These are phyloP conservation scores for Lactifluus pinguis DNA, from an alignment of 768 basidiomycete genomes.

Conservation along the genomic window DNA sequence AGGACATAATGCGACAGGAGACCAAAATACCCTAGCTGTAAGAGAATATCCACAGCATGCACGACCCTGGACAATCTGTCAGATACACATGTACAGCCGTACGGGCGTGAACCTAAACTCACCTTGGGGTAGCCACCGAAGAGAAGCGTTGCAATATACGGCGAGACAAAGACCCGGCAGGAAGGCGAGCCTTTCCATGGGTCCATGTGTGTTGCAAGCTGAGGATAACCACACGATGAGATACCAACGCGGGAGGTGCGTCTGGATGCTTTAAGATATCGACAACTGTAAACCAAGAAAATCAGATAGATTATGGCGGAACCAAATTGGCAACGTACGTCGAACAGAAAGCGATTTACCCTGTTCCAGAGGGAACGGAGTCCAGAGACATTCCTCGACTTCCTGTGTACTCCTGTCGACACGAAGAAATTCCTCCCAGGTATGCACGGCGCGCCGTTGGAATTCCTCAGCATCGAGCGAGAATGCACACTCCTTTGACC, in stretches of 20 bases:
- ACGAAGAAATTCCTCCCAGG: constrained; percentile 38
- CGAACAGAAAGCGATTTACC: constrained; percentile 14
- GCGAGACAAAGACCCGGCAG: background rate
- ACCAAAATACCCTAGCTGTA: constrained; percentile 33
- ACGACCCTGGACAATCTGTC: constrained; percentile 28
- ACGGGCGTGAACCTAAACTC: background rate
- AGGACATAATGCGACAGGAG: constrained; percentile 30
- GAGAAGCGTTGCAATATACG: constrained; percentile 27
- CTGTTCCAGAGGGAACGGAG: constrained; percentile 31
- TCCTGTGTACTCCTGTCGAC: constrained; percentile 33
- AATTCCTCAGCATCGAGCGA: constrained; percentile 25
- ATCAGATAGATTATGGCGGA: background rate
- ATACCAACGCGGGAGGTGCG: constrained; percentile 5
- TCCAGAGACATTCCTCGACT: constrained; percentile 43
- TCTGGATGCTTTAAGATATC: constrained; percentile 13
- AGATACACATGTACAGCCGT: background rate
- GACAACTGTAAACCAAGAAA: constrained; percentile 2
- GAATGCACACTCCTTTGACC: constrained; percentile 28
- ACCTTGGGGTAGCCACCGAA: constrained; percentile 40
- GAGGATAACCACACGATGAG: constrained; percentile 13
- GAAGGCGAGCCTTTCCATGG: constrained; percentile 1
- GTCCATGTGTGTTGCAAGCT: constrained; percentile 16
- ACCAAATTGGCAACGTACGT: constrained; percentile 18
- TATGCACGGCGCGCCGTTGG: constrained; percentile 27
- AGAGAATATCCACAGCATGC: constrained; percentile 36